Evolutionary conservation across 2,329 filamentous ascomycete genomes (phyloP).

Genomic region (Aspergillus sergii): DNA sequence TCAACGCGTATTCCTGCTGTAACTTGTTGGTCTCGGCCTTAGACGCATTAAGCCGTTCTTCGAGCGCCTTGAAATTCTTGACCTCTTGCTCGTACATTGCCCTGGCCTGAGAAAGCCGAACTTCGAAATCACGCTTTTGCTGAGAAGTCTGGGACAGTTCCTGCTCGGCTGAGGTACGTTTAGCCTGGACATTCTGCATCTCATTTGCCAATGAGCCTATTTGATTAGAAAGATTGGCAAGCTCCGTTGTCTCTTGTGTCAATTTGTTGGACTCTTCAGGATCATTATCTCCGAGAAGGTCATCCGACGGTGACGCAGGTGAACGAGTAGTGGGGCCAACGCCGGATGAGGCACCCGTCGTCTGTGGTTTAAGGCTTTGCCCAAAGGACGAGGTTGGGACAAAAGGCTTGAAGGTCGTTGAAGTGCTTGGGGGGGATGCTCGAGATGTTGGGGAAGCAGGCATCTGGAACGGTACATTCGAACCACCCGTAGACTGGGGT

Average conservation of each 20-base stretch:
- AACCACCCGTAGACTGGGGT: slow-evolving; percentile 73
- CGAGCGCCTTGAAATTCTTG: slow-evolving; percentile 77
- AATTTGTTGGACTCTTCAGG: slow-evolving; percentile 85
- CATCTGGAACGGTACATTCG: slow-evolving; percentile 59
- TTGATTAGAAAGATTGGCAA: slow-evolving; percentile 95
- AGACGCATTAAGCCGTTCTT: slow-evolving; percentile 77
- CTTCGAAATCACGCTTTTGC: slow-evolving; percentile 92
- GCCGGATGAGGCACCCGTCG: slow-evolving; percentile 64
- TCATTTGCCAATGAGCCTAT: slow-evolving; percentile 88
- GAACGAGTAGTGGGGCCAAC: slow-evolving; percentile 37
- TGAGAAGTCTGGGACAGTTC: slow-evolving; percentile 78
- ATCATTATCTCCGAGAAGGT: slow-evolving; percentile 88
- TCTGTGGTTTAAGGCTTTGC: slow-evolving; percentile 74
- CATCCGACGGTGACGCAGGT: slow-evolving; percentile 66
- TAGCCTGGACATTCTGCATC: slow-evolving; percentile 88
- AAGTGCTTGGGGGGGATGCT: slow-evolving; percentile 39
- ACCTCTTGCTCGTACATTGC: slow-evolving; percentile 92
- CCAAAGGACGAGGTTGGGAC: slow-evolving; percentile 91
- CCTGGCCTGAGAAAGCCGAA: slow-evolving; percentile 81
- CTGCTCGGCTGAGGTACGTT: slow-evolving; percentile 76
- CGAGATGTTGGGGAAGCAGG: slow-evolving; percentile 51
- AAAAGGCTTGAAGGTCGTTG: slow-evolving; percentile 80
- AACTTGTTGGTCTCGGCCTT: slow-evolving; percentile 82
- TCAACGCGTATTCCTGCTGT: slow-evolving; percentile 77
- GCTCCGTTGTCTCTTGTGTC: slow-evolving; percentile 84